phyloP scores from a whole-genome alignment of 192 early-diverging fungal genomes.

The Dissophora globulifera region DNA sequence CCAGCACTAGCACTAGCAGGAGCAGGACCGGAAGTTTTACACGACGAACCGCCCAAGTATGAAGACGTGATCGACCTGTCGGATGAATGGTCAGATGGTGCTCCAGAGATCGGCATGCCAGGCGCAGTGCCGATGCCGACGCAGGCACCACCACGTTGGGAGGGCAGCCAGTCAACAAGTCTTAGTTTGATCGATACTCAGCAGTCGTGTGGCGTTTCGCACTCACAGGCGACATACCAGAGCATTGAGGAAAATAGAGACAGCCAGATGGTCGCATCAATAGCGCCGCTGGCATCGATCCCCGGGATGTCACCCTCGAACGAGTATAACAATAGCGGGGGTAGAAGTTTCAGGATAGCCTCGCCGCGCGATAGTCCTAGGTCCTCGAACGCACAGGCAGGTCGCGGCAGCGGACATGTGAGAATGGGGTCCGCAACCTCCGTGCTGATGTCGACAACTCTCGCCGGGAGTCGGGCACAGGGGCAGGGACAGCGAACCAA shows the following conservation, averaged over 20 bases:
- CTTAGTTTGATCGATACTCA: slow-evolving; percentile 1
- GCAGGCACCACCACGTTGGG: not conserved
- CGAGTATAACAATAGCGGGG: not conserved
- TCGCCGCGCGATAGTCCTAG: slow-evolving; percentile 11
- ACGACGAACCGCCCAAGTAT: slow-evolving; percentile 35
- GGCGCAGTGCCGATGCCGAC: slow-evolving; percentile 25
- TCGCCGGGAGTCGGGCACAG: slow-evolving; percentile 15
- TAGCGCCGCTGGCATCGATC: slow-evolving; percentile 3
- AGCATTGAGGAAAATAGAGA: not conserved
- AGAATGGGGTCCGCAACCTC: slow-evolving; percentile 15
- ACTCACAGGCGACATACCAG: slow-evolving; percentile 22
- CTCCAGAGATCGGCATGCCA: slow-evolving; percentile 22
- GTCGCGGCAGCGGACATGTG: slow-evolving; percentile 6
- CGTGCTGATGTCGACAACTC: slow-evolving; percentile 21
- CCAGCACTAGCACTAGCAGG: no score
- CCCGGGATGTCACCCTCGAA: not conserved
- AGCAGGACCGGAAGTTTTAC: no score
- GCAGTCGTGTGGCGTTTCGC: slow-evolving; percentile 6
- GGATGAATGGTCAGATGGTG: slow-evolving; percentile 2
- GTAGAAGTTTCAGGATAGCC: slow-evolving; percentile 19
- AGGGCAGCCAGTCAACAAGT: not conserved
- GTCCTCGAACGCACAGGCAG: no score
- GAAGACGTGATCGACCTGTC: slow-evolving; percentile 34
- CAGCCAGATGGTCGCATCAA: slow-evolving; percentile 7
- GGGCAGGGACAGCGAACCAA: slow-evolving; percentile 6